Conservation (phyloP, 495 filamentous ascomycete genomes). For the Lophium mytilinum region DNA sequence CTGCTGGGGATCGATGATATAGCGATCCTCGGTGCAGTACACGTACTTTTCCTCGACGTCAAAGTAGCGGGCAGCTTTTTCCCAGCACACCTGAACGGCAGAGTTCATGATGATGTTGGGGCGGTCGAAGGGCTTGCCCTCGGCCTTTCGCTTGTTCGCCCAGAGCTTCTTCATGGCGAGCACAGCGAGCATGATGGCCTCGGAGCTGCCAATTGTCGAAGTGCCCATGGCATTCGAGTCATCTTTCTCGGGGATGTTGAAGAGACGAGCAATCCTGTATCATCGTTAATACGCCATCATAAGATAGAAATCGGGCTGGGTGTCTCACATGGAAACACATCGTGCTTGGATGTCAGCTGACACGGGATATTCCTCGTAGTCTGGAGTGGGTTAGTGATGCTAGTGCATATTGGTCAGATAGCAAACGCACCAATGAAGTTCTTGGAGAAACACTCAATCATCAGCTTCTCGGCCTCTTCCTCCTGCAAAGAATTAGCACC, state of each 20-base stretch:
- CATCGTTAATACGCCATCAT: no score
- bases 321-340: slow-evolving; percentile 72
- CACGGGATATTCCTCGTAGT: slow-evolving; percentile 88
- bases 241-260: slow-evolving; percentile 56
- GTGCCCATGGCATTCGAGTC: slow-evolving; percentile 65
- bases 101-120: slow-evolving; percentile 92
- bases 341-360: slow-evolving; percentile 85
- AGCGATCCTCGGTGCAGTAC: slow-evolving; percentile 72
- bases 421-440: slow-evolving; percentile 55
- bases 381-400: slow-evolving; percentile 40
- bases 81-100: slow-evolving; percentile 92
- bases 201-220: slow-evolving; percentile 75
- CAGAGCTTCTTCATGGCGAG: slow-evolving; percentile 94
- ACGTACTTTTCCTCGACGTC: slow-evolving; percentile 86
- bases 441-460: slow-evolving; percentile 80
- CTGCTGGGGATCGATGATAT: slow-evolving; percentile 77
- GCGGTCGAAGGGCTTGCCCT: slow-evolving; percentile 61
- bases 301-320: no score
- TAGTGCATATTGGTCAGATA: background rate
- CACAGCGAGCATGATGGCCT: slow-evolving; percentile 84
- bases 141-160: slow-evolving; percentile 74
- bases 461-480: slow-evolving; percentile 84
- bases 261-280: slow-evolving; percentile 62
- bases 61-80: slow-evolving; percentile 92
- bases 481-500: slow-evolving; percentile 43